These are phyloP conservation scores for Orobanche coerulescens DNA, from an alignment of 257 asterid genomes.

Conservation along the genomic window DNA sequence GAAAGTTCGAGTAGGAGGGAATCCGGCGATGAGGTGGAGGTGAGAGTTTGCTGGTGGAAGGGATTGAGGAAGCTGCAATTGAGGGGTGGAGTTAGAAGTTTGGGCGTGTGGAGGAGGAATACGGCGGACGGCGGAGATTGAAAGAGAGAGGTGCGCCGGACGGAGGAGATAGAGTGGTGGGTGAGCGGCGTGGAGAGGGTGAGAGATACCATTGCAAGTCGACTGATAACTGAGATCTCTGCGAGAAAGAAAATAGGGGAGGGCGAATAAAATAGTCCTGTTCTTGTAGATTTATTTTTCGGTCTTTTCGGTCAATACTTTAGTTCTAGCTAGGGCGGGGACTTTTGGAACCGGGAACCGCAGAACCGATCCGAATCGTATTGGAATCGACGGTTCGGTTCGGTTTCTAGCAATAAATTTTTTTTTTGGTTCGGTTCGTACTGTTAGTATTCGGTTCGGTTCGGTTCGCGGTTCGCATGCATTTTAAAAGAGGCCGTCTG, in stretches of 20 bases:
- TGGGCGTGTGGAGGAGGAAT: slow-evolving; percentile 15
- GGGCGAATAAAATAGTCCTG: too few relatives aligned
- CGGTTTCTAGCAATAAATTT: too few relatives aligned
- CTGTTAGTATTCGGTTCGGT: too few relatives aligned
- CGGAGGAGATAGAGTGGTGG: slow-evolving; percentile 22
- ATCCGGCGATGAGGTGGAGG: slow-evolving; percentile 25
- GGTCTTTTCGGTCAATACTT: too few relatives aligned
- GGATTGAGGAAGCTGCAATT: slow-evolving; percentile 44
- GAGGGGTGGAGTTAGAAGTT: slow-evolving; percentile 23
- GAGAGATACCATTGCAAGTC: slow-evolving; percentile 50
- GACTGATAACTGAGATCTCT: neutral
- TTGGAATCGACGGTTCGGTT: too few relatives aligned
- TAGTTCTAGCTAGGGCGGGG: too few relatives aligned
- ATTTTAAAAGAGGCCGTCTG: too few relatives aligned
- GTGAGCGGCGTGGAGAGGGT: slow-evolving; percentile 50
- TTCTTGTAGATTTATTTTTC: too few relatives aligned
- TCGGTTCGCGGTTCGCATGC: too few relatives aligned
- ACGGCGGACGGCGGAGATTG: slow-evolving; percentile 18
- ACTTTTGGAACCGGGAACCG: too few relatives aligned
- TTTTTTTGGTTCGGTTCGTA: too few relatives aligned
- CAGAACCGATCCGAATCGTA: too few relatives aligned
- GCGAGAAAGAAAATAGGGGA: slow-evolving; percentile 19
- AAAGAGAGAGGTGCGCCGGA: slow-evolving; percentile 25
- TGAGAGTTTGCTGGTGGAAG: slow-evolving; percentile 22
- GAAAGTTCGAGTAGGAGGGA: slow-evolving; percentile 35